Evolutionary conservation across 257 asterid genomes (phyloP).

Genomic region (Nicotiana noctiflora): DNA sequence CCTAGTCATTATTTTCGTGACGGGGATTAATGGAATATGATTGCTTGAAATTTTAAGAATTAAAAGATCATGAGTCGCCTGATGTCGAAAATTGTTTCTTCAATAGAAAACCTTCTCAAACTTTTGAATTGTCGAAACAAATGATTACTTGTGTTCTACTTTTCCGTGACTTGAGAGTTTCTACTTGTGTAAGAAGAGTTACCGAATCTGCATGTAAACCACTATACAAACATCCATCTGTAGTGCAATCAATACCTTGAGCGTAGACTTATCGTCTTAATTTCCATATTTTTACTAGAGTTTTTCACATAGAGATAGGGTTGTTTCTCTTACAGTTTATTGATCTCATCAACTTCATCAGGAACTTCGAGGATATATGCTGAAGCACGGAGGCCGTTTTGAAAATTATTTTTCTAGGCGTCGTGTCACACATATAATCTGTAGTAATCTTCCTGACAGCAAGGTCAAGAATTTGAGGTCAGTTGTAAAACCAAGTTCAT

Average conservation of each 20-base stretch:
- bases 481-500: constrained; percentile 8
- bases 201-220: background rate
- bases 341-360: constrained; percentile 18
- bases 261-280: background rate
- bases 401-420: constrained; percentile 87
- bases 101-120: background rate
- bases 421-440: constrained; percentile 81
- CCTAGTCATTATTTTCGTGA: background rate
- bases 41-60: background rate
- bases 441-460: constrained; percentile 93
- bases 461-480: constrained; percentile 95
- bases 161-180: background rate
- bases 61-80: background rate
- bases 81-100: background rate
- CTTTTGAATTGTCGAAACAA: background rate
- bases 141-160: background rate
- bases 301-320: background rate
- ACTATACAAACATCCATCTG: background rate
- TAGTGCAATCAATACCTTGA: background rate
- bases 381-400: constrained; percentile 80
- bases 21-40: background rate
- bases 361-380: constrained; percentile 90
- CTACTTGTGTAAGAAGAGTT: background rate
- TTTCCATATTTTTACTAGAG: background rate
- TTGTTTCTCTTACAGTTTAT: constrained; percentile 3